Percentiles rank a stretch among this genome's conserved stretches.
Evolutionary conservation across 2,329 filamentous ascomycete genomes (phyloP).

Genomic region (Calonectria hongkongensis): DNA sequence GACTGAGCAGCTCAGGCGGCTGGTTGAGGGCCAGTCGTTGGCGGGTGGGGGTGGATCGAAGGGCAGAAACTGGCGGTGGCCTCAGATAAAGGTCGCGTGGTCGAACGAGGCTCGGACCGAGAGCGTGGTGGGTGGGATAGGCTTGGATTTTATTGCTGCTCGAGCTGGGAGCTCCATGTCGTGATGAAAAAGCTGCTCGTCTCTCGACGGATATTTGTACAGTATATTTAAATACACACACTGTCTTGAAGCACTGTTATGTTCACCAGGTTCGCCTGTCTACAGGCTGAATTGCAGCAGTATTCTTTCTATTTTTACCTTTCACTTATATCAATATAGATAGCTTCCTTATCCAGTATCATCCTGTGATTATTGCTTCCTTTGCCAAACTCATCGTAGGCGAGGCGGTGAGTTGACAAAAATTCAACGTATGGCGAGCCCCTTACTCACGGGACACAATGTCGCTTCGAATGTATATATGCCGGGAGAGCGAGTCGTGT

Average conservation of each 20-base stretch:
- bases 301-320: too few species aligned
- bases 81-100: conserved; percentile 26
- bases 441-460: too few species aligned
- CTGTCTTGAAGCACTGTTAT: conserved; percentile 43
- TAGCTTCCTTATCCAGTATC: too few species aligned
- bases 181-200: conserved; percentile 40
- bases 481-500: not conserved
- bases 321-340: not conserved
- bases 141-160: conserved; percentile 46
- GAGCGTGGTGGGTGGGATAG: conserved; percentile 45
- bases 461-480: too few species aligned
- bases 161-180: conserved; percentile 35
- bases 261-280: not conserved
- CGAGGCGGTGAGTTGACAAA: too few species aligned
- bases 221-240: conserved; percentile 40
- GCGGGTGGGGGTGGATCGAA: conserved; percentile 44
- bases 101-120: conserved; percentile 27
- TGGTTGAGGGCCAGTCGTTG: conserved; percentile 38
- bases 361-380: not conserved
- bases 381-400: not conserved
- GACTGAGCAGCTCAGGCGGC: conserved; percentile 1
- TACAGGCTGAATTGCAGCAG: too few species aligned
- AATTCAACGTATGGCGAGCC: too few species aligned
- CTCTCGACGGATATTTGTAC: conserved; percentile 32
- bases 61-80: conserved; percentile 44